These are phyloP conservation scores for Pyrus hybrid DNA, from an alignment of 331 rosid genomes.

Conservation along the genomic window DNA sequence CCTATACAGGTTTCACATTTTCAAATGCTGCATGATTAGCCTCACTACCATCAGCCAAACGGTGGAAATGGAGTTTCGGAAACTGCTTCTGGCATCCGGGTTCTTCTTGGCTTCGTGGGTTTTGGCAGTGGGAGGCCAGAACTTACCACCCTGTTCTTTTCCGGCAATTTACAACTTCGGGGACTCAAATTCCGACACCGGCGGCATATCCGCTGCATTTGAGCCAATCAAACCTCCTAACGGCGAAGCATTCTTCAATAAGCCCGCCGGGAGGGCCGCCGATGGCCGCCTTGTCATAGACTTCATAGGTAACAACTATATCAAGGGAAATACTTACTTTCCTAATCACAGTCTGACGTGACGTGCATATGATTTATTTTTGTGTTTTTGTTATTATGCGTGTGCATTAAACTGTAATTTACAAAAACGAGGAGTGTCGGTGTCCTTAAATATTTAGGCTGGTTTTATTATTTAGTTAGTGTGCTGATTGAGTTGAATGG, in stretches of 20 bases:
- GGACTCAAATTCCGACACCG: slow-evolving; percentile 95
- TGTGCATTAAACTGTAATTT: too few species aligned
- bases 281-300: slow-evolving; percentile 89
- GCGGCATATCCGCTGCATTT: slow-evolving; percentile 75
- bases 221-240: slow-evolving; percentile 60
- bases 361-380: too few species aligned
- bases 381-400: too few species aligned
- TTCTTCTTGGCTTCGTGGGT: slow-evolving; percentile 29
- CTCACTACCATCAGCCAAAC: neutral
- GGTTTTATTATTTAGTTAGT: too few species aligned
- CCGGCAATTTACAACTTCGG: slow-evolving; percentile 96
- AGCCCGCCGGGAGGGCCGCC: slow-evolving; percentile 63
- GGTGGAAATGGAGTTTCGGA: slow-evolving; percentile 29
- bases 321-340: too few species aligned
- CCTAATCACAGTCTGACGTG: too few species aligned
- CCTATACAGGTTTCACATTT: neutral
- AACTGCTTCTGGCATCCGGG: neutral
- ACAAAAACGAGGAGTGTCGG: too few species aligned
- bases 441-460: too few species aligned
- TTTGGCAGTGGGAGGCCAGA: slow-evolving; percentile 7
- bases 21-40: too few species aligned
- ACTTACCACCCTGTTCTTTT: slow-evolving; percentile 39
- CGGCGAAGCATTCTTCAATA: slow-evolving; percentile 65
- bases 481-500: neutral
- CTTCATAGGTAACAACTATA: slow-evolving; percentile 49